Base-by-base conservation (phyloP, 1,284 basidiomycete species). In the Apiotrichum laibachii region DNA sequence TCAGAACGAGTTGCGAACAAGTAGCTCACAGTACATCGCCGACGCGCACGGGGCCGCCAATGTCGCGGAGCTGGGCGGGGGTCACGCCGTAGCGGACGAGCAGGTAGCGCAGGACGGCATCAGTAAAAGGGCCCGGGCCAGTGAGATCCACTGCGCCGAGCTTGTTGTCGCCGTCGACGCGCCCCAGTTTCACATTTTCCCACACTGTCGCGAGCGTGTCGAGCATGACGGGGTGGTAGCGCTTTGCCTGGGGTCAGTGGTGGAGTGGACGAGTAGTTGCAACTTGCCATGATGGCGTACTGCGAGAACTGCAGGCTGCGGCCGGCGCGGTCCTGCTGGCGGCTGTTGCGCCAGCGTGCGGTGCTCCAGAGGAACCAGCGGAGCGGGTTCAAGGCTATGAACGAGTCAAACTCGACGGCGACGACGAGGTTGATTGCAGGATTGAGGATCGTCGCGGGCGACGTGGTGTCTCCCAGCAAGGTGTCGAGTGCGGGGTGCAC, bases 41-140 rank as follows among this genome's bases (percentile, higher is more conserved):
- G 9, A 74, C 57, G 37, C 66, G 60, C 5, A 69, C 65, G 0
- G 70, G 68, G 2, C 63, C 61, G 2, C 56, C 43, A 11, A 69
- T 53, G 19, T 55, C 46, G 2, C 64, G 57, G n/a, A 74, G 56
- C 44, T 68, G 56, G 7, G 61, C 54, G 5, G 69, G 69, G 4
- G 66, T 66, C 22, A 71, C 63, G 12, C 70, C 72, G 42, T 71
- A 72, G 9, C 69, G 67, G 2, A 70, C 68, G 9, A 71, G 57
- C 2, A 72, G 65, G 53, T 72, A 74, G 9, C 72, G 62, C 16
- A 68, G 59, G 11, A 72, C 63, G 12, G 70, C 67, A 43, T 73
- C 72, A 39, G 70, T 61, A 48, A 66, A 70, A 5, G 66, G 65
- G 11, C 71, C 71, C 6, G 70, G 65, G 9, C 70, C 71, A 9